A percentile compares a stretch with the other conserved stretches of the same genome.
These are phyloP conservation scores for Kazachstania psychrophila DNA, from an alignment of 805 yeast genomes.

Conservation along the genomic window DNA sequence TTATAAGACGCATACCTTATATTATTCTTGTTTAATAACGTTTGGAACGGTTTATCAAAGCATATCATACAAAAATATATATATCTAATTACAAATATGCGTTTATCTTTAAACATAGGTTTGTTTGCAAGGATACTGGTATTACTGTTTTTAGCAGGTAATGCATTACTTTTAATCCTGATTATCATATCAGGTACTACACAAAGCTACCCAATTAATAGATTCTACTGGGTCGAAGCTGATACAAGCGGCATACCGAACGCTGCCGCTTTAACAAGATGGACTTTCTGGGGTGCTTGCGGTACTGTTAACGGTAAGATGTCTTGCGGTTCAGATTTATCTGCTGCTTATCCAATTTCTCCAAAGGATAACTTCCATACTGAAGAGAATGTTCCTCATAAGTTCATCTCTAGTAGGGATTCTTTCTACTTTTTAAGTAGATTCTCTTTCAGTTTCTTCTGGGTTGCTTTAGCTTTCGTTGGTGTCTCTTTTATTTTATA, in stretches of 20 bases:
- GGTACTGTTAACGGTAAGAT: constrained; percentile 13
- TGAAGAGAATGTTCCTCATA: constrained; percentile 40
- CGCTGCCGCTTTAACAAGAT: constrained; percentile 48
- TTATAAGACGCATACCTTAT: too few relatives aligned
- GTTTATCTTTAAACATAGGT: too few relatives aligned
- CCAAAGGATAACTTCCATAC: constrained; percentile 67
- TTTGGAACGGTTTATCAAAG: too few relatives aligned
- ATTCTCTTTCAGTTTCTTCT: constrained; percentile 53
- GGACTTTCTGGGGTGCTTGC: constrained; percentile 82
- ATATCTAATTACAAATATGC: too few relatives aligned
- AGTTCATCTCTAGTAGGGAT: constrained; percentile 46
- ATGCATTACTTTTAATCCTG: constrained; percentile 44
- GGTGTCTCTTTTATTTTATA: constrained; percentile 53
- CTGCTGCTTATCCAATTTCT: constrained; percentile 67
- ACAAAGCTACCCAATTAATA: constrained; percentile 47
- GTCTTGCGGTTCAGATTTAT: constrained; percentile 24
- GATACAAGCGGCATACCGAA: constrained; percentile 48
- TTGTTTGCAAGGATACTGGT: constrained; percentile 12
- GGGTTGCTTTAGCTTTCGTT: constrained; percentile 51
- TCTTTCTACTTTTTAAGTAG: constrained; percentile 56
- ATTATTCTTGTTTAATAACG: too few relatives aligned
- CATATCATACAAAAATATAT: too few relatives aligned
- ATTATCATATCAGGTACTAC: constrained; percentile 58
- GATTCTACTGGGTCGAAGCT: constrained; percentile 63
- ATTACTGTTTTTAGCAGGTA: constrained; percentile 30